Percentiles rank a stretch among this genome's conserved stretches.
Evolutionary conservation across 2,329 filamentous ascomycete species (phyloP).

Genomic region (Leptographium procerum): DNA sequence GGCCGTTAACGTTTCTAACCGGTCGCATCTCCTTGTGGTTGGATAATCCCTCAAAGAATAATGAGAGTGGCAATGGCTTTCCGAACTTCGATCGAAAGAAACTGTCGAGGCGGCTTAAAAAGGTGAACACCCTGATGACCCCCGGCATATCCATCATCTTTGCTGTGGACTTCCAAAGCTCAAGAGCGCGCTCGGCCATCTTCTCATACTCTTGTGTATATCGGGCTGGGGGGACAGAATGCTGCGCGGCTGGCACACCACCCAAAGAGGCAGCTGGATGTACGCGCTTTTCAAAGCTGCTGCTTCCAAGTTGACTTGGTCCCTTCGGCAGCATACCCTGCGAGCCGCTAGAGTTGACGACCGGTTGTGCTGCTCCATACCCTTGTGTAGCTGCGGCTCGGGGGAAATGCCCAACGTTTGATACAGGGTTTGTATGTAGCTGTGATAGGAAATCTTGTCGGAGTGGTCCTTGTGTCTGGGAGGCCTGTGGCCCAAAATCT

Average conservation of each 20-base stretch:
- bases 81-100: conserved; percentile 46
- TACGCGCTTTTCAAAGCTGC: not conserved
- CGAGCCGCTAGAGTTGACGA: not conserved
- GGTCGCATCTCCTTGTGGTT: conserved; percentile 45
- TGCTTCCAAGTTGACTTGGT: not conserved
- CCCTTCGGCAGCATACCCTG: not conserved
- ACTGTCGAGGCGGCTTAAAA: conserved; percentile 51
- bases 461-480: not conserved
- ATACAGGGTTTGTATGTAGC: not conserved
- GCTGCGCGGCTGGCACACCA: not conserved
- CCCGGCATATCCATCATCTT: conserved; percentile 50
- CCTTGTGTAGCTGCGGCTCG: not conserved
- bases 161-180: conserved; percentile 51
- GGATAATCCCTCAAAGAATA: conserved; percentile 49
- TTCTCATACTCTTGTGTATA: conserved; percentile 27
- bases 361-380: not conserved
- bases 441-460: not conserved
- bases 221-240: not conserved
- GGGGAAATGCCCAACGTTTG: not conserved
- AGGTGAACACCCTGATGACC: conserved; percentile 49
- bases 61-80: conserved; percentile 42
- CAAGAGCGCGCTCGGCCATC: conserved; percentile 42
- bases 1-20: conserved; percentile 39
- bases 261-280: not conserved
- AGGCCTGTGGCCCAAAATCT: not conserved